Percentiles rank a stretch among this genome's conserved stretches.
These are phyloP conservation scores for Cerioporus squamosus DNA, from an alignment of 1,284 basidiomycete species.

Conservation along the genomic window DNA sequence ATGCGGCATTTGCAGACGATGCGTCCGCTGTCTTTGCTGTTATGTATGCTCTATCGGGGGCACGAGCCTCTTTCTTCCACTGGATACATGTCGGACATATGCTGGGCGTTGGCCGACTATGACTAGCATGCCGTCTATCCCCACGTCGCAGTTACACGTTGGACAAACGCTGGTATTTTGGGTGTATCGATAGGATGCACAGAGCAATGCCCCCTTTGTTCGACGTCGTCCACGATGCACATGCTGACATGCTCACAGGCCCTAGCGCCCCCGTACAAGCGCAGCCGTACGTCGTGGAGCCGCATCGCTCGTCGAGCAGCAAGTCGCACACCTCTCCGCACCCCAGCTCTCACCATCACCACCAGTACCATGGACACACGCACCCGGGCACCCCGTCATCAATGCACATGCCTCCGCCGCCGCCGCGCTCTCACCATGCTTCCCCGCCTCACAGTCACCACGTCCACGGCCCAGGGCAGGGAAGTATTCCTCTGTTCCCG, in stretches of 20 bases:
- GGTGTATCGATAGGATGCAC: too few species aligned
- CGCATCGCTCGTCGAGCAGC: conserved; percentile 12
- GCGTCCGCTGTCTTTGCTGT: too few species aligned
- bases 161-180: too few species aligned
- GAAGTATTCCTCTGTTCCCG: conserved; percentile 29
- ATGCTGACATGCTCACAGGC: neutral
- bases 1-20: too few species aligned
- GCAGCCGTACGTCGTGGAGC: conserved; percentile 24
- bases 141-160: too few species aligned
- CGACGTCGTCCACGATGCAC: neutral
- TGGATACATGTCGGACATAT: too few species aligned
- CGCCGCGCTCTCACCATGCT: conserved; percentile 13
- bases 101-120: too few species aligned
- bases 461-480: conserved; percentile 24
- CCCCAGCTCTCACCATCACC: conserved; percentile 14
- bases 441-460: conserved; percentile 18
- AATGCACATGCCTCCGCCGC: conserved; percentile 33
- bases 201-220: too few species aligned
- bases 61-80: too few species aligned
- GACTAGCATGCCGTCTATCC: too few species aligned
- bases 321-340: conserved; percentile 6
- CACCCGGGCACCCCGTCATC: conserved; percentile 27
- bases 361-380: conserved; percentile 20
- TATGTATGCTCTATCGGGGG: neutral
- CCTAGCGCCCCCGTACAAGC: conserved; percentile 13